Conservation (phyloP, 1,139 yeast genomes). For the Taphrina confusa region DNA sequence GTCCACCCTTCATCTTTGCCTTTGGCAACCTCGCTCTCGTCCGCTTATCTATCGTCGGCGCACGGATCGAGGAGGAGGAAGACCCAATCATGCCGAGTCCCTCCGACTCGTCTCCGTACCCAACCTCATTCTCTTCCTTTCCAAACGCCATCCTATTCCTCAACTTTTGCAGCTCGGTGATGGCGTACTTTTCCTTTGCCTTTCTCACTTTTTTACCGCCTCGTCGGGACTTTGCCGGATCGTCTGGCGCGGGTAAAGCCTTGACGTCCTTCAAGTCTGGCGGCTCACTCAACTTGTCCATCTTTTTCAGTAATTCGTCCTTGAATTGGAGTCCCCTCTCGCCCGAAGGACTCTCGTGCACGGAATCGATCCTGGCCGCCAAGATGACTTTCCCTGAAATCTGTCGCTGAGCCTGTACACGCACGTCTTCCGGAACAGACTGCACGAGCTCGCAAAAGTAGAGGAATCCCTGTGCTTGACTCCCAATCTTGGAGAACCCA, state of each 20-base stretch:
- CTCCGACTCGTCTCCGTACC: conserved; percentile 60
- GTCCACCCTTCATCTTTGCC: conserved; percentile 33
- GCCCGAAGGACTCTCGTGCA: conserved; percentile 54
- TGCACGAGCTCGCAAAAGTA: conserved; percentile 48
- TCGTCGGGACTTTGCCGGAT: conserved; percentile 73
- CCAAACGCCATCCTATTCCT: conserved; percentile 87
- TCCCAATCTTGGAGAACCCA: conserved; percentile 51
- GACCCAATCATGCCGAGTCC: conserved; percentile 74
- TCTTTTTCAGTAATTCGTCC: conserved; percentile 60
- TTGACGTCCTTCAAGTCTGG: conserved; percentile 69
- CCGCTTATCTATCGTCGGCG: conserved; percentile 47
- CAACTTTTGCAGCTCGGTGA: conserved; percentile 78
- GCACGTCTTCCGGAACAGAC: conserved; percentile 57
- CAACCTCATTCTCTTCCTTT: conserved; percentile 64
- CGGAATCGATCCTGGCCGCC: conserved; percentile 79
- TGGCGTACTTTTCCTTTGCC: conserved; percentile 74
- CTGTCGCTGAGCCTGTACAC: conserved; percentile 73
- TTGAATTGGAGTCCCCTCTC: conserved; percentile 60
- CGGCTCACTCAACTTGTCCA: conserved; percentile 74
- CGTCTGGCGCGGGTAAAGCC: conserved; percentile 83
- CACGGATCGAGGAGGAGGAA: conserved; percentile 46
- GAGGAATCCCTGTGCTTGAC: conserved; percentile 63
- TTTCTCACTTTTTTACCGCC: conserved; percentile 83
- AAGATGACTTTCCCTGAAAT: conserved; percentile 75
- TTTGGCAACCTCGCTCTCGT: conserved; percentile 47